Evolutionary conservation across 2,329 filamentous ascomycete genomes (phyloP), one percentile per base, ranked within the genome.

Genomic region (Elsinoe ampelina): DNA sequence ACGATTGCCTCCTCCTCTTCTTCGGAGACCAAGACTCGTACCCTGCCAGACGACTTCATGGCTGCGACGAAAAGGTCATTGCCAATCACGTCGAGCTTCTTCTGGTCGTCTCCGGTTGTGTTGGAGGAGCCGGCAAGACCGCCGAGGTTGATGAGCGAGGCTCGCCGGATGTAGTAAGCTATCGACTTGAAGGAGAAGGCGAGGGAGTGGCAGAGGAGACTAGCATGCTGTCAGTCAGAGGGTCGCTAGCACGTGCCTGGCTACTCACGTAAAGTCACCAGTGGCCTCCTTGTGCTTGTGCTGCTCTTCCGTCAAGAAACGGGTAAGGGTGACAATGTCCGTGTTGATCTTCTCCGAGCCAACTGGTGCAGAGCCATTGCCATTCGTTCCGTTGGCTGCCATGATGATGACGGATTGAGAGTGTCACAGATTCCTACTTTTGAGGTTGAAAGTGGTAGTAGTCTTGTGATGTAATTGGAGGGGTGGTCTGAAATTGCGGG

Each of bases 171-270:
- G 79, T 96, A 98, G 80, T 97, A 95, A 66, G 93, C 89, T 73
- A 98, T 98, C 63, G 89, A 95, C 80, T 98, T 98, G 86, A 98
- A 98, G 63, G 93, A 92, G 79, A 97, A 98, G 74, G 97, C 93
- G 59, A 98, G 87, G 59, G 93, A 91, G 72, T 98, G 93, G 80
- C 90, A 96, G 59, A 98, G 83, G 55, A 98, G 82, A 67, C 91
- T 96, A 11, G n/a, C 11, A 42, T 50, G 12, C n/a, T 20, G 36
- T 34, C 35, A 48, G 36, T 15, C 3, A n/a, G 11, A 10, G n/a
- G 15, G 4, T 32, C 10, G 5, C 11, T 2, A 13, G 32, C 48
- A 52, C 48, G 48, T 52, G 48, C n/a, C 15, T 19, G 12, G 5
- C 7, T 15, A 75, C 86, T 60, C 80, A 95, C 89, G 93, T 98